Evolutionary conservation across 345 rosid species (phyloP).

Genomic region (Citrus hindsii): DNA sequence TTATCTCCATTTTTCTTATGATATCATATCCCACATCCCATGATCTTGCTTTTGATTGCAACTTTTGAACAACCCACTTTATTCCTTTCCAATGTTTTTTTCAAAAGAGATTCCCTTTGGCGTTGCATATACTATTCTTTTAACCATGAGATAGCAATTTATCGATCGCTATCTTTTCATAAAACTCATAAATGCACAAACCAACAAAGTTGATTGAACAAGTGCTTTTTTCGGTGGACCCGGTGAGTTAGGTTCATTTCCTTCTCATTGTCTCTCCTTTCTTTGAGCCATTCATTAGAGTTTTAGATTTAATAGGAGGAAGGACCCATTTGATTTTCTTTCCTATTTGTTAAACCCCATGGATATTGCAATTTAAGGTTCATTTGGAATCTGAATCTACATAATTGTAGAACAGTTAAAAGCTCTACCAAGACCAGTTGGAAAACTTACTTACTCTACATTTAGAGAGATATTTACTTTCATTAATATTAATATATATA

Average conservation of each 20-base stretch:
- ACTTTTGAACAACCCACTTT: conserved; percentile 41
- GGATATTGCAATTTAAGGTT: too few relatives aligned
- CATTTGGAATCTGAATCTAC: too few relatives aligned
- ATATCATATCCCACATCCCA: neutral
- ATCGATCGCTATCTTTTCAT: too few relatives aligned
- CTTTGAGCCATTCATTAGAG: conserved; percentile 18
- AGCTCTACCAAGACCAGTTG: too few relatives aligned
- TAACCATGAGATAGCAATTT: neutral
- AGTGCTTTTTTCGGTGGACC: conserved; percentile 23
- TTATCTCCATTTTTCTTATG: neutral
- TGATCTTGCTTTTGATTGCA: conserved; percentile 37
- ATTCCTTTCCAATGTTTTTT: conserved; percentile 42
- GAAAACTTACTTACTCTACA: too few relatives aligned
- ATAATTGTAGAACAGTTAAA: too few relatives aligned
- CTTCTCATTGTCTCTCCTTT: neutral
- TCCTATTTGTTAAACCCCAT: too few relatives aligned
- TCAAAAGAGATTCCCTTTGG: conserved; percentile 31
- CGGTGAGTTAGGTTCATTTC: neutral
- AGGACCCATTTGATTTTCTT: conserved; percentile 16
- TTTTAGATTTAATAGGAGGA: conserved; percentile 11
- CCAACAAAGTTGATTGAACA: conserved; percentile 8
- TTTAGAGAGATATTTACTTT: too few relatives aligned
- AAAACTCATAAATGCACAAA: conserved; percentile 4
- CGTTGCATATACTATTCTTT: conserved; percentile 19
- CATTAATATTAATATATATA: too few relatives aligned